Evolutionary conservation across 805 yeast species (phyloP), one percentile per base, ranked within the genome.

Genomic region (Candida saitoana): DNA sequence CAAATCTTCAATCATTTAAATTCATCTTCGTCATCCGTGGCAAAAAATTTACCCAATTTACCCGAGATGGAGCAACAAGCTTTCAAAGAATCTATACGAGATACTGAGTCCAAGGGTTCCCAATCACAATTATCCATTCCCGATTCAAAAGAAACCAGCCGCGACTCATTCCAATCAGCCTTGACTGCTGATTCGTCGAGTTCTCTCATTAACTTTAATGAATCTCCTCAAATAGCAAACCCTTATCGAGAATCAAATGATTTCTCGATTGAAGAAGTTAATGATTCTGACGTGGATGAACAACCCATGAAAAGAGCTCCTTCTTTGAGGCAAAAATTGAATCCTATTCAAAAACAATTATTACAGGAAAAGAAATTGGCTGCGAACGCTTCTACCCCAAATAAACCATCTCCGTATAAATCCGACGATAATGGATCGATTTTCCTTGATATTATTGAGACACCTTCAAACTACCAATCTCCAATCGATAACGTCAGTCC

Each of bases 181-280:
- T 17, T 17, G 14, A 18, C 37, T 8, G 37, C 18, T 12, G 27
- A 11, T 34, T 34, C 27, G 5, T 12, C 9, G 11, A 6, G 6
- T 5, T 34, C 37, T 4, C 18, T 14, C 35, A 14, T 34, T 16
- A 18, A 34, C 37, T 18, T 8, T 24, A 9, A 34, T 18, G 9
- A 24, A 34, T 17, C 18, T 18, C 27, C 27, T 20, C 16, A 24
- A 34, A 11, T 34, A 20, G 4, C 38, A 16, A 36, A 22, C 8
- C 5, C n/a, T 7, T 24, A 24, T 24, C 12, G 38, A 36, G 22
- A 14, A 8, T 36, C 38, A 8, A 36, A 56, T 42, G 67, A 62
- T 24, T 61, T 52, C 25, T 63, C 66, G 3, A 68, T 69, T 38
- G 74, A 69, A 50, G 74, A 69, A 47, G 57, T 65, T 18, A 62